Conservation (phyloP, 176 grass and related monocot genomes). For the Neostapfia colusana region DNA sequence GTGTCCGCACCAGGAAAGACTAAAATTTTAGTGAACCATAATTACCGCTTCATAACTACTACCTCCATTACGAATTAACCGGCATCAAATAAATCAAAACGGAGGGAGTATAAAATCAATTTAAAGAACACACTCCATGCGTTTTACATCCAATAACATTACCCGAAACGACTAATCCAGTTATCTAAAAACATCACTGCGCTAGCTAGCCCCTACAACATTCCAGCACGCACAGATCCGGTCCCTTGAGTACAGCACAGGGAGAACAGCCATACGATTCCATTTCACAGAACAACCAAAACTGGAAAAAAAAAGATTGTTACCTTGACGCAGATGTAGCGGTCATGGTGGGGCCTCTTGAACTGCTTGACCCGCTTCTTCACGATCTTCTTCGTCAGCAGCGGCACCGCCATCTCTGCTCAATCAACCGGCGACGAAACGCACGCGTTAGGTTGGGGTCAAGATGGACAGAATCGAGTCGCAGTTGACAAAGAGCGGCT, state of each 20-base stretch:
- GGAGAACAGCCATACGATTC: neutral
- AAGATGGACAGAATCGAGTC: neutral
- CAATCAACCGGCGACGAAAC: neutral
- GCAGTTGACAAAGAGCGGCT: neutral
- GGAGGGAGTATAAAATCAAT: too few relatives aligned
- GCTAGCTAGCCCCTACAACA: neutral
- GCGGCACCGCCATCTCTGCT: constrained; percentile 58
- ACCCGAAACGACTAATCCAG: neutral
- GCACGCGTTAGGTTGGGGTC: neutral
- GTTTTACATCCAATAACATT: too few relatives aligned
- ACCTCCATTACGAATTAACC: too few relatives aligned
- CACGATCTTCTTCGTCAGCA: constrained; percentile 70
- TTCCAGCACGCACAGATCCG: neutral
- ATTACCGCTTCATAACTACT: too few relatives aligned
- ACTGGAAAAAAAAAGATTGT: fast-evolving
- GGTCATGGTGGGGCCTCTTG: constrained; percentile 65
- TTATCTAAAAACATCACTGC: neutral
- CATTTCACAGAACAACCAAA: neutral
- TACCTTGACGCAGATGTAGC: constrained; percentile 62
- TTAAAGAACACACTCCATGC: too few relatives aligned
- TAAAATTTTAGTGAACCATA: too few relatives aligned
- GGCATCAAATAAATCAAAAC: too few relatives aligned
- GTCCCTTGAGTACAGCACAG: neutral
- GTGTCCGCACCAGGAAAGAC: too few relatives aligned
- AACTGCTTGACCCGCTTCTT: constrained; percentile 68